Base-by-base conservation (phyloP, 2,329 filamentous ascomycete species). In the Paraconiothyrium sp. region DNA sequence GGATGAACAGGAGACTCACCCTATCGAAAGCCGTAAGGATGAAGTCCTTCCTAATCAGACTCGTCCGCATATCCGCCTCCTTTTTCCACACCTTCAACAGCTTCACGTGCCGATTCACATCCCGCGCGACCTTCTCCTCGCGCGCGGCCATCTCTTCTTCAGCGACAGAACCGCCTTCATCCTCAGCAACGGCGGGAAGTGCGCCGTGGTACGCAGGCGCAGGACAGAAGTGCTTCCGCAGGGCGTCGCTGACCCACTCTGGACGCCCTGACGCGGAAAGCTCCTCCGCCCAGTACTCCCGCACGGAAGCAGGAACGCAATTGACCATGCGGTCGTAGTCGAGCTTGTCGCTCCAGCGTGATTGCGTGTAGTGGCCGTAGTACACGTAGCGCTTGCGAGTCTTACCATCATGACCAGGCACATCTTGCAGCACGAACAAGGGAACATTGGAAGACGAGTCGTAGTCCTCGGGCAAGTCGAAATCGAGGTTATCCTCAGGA, bases 351-450 rank as follows among this genome's bases (percentile, higher is more conserved):
- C 72, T 77, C 75, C 76, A 81, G 2, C 82, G 80, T 0, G 68
- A 71, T 66, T 83, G 81, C 13, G 73, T 76, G 73, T 84, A 84
- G 58, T 78, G 72, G n/a, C 82, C 82, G 49, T 75, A 80, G 72
- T 84, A 84, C 1, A 72, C 62, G 63, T 82, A 84, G 9, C 68
- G 69, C 34, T 65, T 49, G 5, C 58, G 35, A 9, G 9, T 16
- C 20, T 34, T 61, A 4, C 30, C 27, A 30, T 48, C 48, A n/a
- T 60, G 34, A 56, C 62, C 46, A n/a, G 55, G 22, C 1, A 48
- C 32, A 20, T 27, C 32, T 4, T 58, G 52, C 60, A 69, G 58
- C 24, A 83, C 67, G 68, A 84, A 84, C 51, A 84, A 70, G 0
- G 82, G 81, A 0, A 79, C 76, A 30, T 80, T 65, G n/a, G 70